These are phyloP conservation scores for Trichoderma koningii DNA, from an alignment of 2,329 filamentous ascomycete species.

Conservation along the genomic window DNA sequence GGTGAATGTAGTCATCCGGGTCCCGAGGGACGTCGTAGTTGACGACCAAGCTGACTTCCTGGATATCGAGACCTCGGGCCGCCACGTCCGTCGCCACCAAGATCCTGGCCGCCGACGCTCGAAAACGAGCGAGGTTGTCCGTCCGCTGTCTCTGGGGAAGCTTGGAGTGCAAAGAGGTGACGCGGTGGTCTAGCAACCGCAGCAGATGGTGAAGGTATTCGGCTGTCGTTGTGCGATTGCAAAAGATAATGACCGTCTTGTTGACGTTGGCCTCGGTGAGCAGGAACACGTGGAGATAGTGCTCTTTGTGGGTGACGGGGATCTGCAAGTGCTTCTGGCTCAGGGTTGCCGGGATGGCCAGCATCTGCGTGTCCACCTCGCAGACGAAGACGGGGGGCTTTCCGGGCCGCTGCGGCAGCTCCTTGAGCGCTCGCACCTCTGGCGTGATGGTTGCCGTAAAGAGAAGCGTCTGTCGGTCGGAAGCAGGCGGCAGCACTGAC, in stretches of 20 bases:
- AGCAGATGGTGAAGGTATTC: constrained; percentile 87
- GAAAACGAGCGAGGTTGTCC: constrained; percentile 87
- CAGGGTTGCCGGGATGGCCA: constrained; percentile 79
- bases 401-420: constrained; percentile 67
- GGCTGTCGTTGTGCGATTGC: constrained; percentile 86
- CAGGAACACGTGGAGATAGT: constrained; percentile 89
- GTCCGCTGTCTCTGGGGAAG: constrained; percentile 83
- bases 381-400: constrained; percentile 83
- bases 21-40: constrained; percentile 98
- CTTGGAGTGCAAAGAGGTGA: constrained; percentile 86
- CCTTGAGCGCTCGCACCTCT: constrained; percentile 84
- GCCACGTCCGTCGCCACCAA: constrained; percentile 95
- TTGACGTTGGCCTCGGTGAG: constrained; percentile 72
- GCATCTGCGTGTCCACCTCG: constrained; percentile 74
- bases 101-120: constrained; percentile 83
- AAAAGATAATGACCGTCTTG: constrained; percentile 88
- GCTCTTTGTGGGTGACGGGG: constrained; percentile 89
- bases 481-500: constrained; percentile 73
- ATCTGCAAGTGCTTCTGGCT: constrained; percentile 84
- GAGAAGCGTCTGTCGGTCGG: constrained; percentile 84
- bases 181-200: constrained; percentile 81
- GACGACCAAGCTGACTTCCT: constrained; percentile 83
- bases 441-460: constrained; percentile 96
- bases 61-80: constrained; percentile 91
- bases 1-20: constrained; percentile 95